Evolutionary conservation across 2,329 filamentous ascomycete species (phyloP).

Genomic region (Teratosphaeria destructans): DNA sequence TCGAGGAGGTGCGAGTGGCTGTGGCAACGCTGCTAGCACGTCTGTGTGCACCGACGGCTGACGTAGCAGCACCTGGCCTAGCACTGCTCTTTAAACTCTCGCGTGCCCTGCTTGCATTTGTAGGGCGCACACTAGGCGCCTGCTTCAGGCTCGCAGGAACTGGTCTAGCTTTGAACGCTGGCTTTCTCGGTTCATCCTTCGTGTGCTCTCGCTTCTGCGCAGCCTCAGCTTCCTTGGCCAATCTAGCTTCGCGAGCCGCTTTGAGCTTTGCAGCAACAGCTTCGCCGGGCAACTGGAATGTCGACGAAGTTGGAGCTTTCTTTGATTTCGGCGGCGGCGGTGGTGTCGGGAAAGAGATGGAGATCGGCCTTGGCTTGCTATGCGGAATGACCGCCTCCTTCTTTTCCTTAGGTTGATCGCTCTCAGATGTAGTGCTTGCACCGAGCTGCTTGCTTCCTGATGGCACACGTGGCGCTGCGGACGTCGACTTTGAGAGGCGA

Average conservation of each 20-base stretch:
- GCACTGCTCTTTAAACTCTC: constrained; percentile 25
- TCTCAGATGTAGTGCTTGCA: not conserved
- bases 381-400: constrained; percentile 23
- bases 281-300: constrained; percentile 44
- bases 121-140: constrained; percentile 32
- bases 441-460: not conserved
- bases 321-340: constrained; percentile 39
- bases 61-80: not conserved
- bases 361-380: constrained; percentile 38
- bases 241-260: constrained; percentile 31
- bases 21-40: constrained; percentile 16
- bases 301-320: constrained; percentile 40
- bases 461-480: not conserved
- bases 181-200: constrained; percentile 18
- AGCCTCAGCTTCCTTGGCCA: constrained; percentile 17
- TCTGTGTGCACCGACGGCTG: constrained; percentile 2
- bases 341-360: constrained; percentile 37
- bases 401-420: constrained; percentile 9
- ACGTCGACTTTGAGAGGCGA: not conserved
- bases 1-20: not conserved
- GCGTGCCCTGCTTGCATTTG: constrained; percentile 34
- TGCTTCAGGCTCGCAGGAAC: constrained; percentile 23
- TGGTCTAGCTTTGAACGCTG: constrained; percentile 38
- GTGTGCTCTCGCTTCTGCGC: constrained; percentile 13
- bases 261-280: constrained; percentile 44